Evolutionary conservation across 129 eudicot genomes (phyloP).

Genomic region (Tanacetum coccineum): DNA sequence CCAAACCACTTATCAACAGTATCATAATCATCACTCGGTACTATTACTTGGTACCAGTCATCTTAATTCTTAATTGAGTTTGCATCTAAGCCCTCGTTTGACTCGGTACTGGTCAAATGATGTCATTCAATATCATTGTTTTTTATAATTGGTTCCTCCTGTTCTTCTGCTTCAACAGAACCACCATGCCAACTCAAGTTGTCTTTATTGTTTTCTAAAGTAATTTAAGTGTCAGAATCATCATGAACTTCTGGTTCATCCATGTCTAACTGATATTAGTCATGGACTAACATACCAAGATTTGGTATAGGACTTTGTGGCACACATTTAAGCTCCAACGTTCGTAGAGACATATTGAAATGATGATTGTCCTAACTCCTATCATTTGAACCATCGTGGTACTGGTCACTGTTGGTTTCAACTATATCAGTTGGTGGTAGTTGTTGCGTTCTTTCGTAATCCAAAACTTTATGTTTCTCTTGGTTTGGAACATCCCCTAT

Average conservation of each 20-base stretch:
- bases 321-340: background rate
- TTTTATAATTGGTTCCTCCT: too few species aligned
- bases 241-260: background rate
- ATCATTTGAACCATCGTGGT: background rate
- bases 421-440: background rate
- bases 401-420: slow-evolving; percentile 11
- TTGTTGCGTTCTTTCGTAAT: background rate
- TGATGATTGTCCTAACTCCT: background rate
- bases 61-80: too few species aligned
- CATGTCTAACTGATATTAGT: background rate
- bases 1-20: too few species aligned
- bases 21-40: too few species aligned
- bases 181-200: too few species aligned
- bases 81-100: too few species aligned
- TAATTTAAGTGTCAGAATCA: background rate
- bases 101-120: too few species aligned
- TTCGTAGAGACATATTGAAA: background rate
- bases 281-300: background rate
- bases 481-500: slow-evolving; percentile 24
- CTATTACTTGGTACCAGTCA: too few species aligned
- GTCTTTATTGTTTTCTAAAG: background rate
- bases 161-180: too few species aligned
- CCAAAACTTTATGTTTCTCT: slow-evolving; percentile 12
- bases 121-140: too few species aligned
- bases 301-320: background rate